These are phyloP conservation scores for Ceratobasidium sp. DNA, from an alignment of 1,284 basidiomycete species.

Conservation along the genomic window DNA sequence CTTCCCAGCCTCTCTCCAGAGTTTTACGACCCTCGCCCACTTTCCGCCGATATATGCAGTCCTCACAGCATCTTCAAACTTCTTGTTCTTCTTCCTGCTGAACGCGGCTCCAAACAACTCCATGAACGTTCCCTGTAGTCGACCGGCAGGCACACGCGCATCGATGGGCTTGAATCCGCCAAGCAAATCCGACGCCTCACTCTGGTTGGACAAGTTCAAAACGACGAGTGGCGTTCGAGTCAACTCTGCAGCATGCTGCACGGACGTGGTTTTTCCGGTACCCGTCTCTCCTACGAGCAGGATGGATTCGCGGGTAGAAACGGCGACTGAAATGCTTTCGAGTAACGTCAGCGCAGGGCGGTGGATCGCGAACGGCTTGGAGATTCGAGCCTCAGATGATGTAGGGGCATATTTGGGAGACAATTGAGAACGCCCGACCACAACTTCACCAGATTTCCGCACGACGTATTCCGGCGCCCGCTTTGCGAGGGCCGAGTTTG, in stretches of 20 bases:
- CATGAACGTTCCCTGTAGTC: constrained; percentile 79
- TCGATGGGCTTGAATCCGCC: constrained; percentile 97
- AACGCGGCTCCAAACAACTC: constrained; percentile 90
- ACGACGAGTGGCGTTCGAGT: constrained; percentile 82
- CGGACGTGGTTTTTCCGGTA: constrained; percentile 95
- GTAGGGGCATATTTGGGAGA: constrained; percentile 39
- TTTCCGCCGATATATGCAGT: constrained; percentile 84
- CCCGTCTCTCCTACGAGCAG: constrained; percentile 98
- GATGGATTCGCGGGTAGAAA: constrained; percentile 82
- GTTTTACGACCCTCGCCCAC: constrained; percentile 83
- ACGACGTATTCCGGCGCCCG: constrained; percentile 73
- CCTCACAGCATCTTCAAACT: constrained; percentile 84
- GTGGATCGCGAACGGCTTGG: constrained; percentile 86
- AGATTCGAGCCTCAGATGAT: constrained; percentile 42
- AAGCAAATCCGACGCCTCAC: constrained; percentile 92
- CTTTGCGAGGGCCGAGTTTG: constrained; percentile 62
- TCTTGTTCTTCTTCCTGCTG: constrained; percentile 87
- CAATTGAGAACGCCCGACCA: constrained; percentile 65
- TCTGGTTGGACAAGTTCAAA: constrained; percentile 96
- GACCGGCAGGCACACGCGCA: constrained; percentile 76
- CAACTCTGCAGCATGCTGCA: constrained; percentile 87
- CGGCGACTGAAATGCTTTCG: constrained; percentile 80
- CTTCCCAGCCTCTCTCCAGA: constrained; percentile 84
- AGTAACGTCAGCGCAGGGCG: constrained; percentile 83
- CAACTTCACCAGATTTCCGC: constrained; percentile 68